Evolutionary conservation across 2,329 filamentous ascomycete species (phyloP).

Genomic region (Zelopaecilomyces penicillatus): DNA sequence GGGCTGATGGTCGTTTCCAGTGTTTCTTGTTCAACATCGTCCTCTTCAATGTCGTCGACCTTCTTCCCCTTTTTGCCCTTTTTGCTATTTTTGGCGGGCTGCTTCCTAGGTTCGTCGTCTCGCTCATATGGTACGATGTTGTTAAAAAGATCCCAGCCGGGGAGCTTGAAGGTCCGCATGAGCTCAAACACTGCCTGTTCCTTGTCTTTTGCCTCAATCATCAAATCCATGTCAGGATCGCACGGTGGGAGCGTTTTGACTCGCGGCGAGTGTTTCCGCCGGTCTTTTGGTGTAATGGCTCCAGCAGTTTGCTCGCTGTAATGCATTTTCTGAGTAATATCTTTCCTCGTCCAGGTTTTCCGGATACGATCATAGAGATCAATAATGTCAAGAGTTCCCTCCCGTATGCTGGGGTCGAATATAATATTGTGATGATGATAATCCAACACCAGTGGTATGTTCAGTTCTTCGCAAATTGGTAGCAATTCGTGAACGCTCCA

Average conservation of each 20-base stretch:
- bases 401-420: conserved; percentile 66
- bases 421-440: conserved; percentile 95
- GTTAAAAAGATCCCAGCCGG: conserved; percentile 67
- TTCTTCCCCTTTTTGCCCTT: conserved; percentile 30
- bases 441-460: conserved; percentile 86
- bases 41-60: conserved; percentile 27
- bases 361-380: conserved; percentile 65
- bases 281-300: conserved; percentile 67
- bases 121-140: conserved; percentile 71
- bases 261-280: conserved; percentile 77
- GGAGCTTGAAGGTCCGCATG: conserved; percentile 80
- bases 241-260: conserved; percentile 78
- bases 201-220: conserved; percentile 98
- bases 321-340: conserved; percentile 92
- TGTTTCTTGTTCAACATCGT: conserved; percentile 28
- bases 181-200: conserved; percentile 93
- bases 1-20: conserved; percentile 43
- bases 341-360: conserved; percentile 75
- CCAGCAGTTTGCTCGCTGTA: conserved; percentile 64
- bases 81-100: conserved; percentile 28
- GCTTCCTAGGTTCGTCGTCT: conserved; percentile 58
- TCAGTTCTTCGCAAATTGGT: conserved; percentile 85
- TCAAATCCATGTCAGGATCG: conserved; percentile 77
- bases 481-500: conserved; percentile 91
- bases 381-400: conserved; percentile 78